Percentiles rank a stretch among this genome's conserved stretches.
Evolutionary conservation across 2,329 filamentous ascomycete species (phyloP).

Genomic region (Tolypocladium album): DNA sequence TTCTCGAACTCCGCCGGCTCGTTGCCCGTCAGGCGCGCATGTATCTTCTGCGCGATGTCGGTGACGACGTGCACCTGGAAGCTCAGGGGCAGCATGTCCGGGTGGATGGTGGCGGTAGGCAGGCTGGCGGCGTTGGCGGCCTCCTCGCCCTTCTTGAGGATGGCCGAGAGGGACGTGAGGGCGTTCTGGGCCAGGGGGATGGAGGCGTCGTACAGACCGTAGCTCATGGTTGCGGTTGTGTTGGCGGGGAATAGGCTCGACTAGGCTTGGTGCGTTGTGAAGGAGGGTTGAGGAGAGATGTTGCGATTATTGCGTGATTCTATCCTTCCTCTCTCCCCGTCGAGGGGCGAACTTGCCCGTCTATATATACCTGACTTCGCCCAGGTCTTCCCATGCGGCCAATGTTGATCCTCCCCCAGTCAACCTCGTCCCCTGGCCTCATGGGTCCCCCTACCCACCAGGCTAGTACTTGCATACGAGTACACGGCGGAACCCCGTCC

Average conservation of each 20-base stretch:
- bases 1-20: slow-evolving; percentile 14
- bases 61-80: slow-evolving; percentile 27
- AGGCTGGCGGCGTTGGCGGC: slow-evolving; percentile 20
- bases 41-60: slow-evolving; percentile 18
- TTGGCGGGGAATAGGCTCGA: not conserved
- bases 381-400: not conserved
- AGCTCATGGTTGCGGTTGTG: slow-evolving; percentile 19
- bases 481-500: not conserved
- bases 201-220: slow-evolving; percentile 30
- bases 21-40: slow-evolving; percentile 20
- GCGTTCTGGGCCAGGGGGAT: slow-evolving; percentile 19
- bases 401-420: not conserved
- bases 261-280: not conserved
- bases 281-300: not conserved
- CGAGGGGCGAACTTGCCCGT: not conserved
- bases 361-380: not conserved
- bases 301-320: not conserved
- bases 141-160: slow-evolving; percentile 26
- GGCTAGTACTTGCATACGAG: not conserved
- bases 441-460: not conserved
- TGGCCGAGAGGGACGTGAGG: slow-evolving; percentile 18
- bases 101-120: slow-evolving; percentile 19
- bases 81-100: slow-evolving; percentile 32
- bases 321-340: not conserved
- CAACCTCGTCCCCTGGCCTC: not conserved